Evolutionary conservation across 108 stramenopile genomes (phyloP), one percentile per base, ranked within the genome.

Genomic region (Cylindrotheca fusiformis): DNA sequence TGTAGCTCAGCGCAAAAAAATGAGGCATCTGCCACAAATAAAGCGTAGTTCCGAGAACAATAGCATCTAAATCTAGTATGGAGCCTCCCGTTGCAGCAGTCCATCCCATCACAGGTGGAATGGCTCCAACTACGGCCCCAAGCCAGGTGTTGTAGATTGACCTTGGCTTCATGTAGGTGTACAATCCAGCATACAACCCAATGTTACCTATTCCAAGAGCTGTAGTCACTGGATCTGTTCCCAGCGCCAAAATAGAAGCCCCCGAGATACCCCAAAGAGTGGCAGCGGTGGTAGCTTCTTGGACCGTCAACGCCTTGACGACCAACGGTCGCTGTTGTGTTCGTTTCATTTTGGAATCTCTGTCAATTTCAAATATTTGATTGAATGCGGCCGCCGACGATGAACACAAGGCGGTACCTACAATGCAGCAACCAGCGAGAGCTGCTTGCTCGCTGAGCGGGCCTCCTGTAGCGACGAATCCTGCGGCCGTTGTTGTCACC

Each of bases 1-100:
- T 91, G 84, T 91, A 99, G 51, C 85, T 79, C 10, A 99, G 82
- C 0, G 99, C 97, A 72, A 97, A 98, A 68, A 99, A 99, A 74
- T 99, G 99, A 27, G 97, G 97, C 64, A 99, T 95, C 73, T 99
- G 99, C 99, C 99, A 99, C 24, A 97, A 68, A 65, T 94, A 98
- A 31, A 98, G 76, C 12, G 90, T 86, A 0, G 79, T 65, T 32
- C 93, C 95, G 30, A 98, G 71, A n/a, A 97, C 46, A 31, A 86
- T 55, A 44, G 86, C 77, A 68, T 91, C 88, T 14, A 86, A 56
- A 74, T 91, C 91, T 52, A 83, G 50, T 32, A 78, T 20, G n/a
- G 60, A 32, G 3, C 64, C 55, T 21, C 93, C 95, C 0, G 85
- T 90, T 4, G 97, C 97, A 17, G 98, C 98, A 31, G 93, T 85